phyloP scores from a whole-genome alignment of 2,329 filamentous ascomycete species.

The Alternaria triticina region DNA sequence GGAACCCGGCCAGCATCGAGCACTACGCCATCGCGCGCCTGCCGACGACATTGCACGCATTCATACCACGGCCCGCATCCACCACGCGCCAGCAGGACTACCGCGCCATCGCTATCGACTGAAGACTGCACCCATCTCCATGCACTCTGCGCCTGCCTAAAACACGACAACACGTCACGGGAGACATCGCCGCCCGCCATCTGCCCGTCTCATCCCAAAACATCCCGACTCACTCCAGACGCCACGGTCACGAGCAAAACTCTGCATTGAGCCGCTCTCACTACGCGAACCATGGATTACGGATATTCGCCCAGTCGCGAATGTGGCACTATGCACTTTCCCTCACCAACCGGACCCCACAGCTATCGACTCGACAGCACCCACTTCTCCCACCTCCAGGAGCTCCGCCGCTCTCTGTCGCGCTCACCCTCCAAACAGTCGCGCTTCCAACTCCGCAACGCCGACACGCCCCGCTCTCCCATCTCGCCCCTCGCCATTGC shows the following conservation, averaged over 20 bases:
- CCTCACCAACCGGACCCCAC: constrained; percentile 75
- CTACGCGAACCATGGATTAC: constrained; percentile 52
- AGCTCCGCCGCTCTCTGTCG: constrained; percentile 85
- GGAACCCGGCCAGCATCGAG: constrained; percentile 21
- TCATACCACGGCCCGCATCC: constrained; percentile 29
- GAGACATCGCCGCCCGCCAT: constrained; percentile 18
- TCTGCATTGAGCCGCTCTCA: constrained; percentile 5
- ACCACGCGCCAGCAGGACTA: constrained; percentile 15
- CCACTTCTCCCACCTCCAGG: constrained; percentile 75
- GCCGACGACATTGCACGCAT: constrained; percentile 36
- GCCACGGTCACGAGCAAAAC: constrained; percentile 1
- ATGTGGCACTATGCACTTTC: constrained; percentile 82
- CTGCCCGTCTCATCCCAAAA: constrained; percentile 12
- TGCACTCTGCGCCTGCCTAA: constrained; percentile 26
- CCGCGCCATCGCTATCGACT: constrained; percentile 38
- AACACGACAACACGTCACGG: constrained; percentile 9
- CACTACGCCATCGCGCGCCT: constrained; percentile 20
- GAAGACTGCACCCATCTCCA: constrained; percentile 27
- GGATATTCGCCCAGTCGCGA: constrained; percentile 59
- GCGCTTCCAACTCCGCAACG: constrained; percentile 69
- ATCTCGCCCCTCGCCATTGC: constrained; percentile 53
- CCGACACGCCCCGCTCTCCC: constrained; percentile 50
- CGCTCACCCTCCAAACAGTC: constrained; percentile 86
- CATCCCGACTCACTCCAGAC: constrained; percentile 5
- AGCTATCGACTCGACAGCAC: constrained; percentile 78